These are phyloP conservation scores for Mortierella sp. DNA, from an alignment of 371 early-diverging fungal genomes.

Conservation along the genomic window DNA sequence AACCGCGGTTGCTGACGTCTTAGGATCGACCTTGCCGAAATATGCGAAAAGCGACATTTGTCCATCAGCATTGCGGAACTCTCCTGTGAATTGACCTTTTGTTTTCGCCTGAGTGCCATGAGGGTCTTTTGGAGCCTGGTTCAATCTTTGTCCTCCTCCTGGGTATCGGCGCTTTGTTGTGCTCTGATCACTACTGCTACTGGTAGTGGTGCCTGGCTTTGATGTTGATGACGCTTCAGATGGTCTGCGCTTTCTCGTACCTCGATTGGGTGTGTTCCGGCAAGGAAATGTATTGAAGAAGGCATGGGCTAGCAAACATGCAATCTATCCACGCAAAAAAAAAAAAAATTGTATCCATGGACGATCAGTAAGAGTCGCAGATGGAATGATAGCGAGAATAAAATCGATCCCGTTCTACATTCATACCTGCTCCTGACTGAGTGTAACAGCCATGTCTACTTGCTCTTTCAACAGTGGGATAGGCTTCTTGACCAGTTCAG, in stretches of 20 bases:
- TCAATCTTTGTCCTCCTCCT: constrained; percentile 12
- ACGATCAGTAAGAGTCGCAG: background rate
- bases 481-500: constrained; percentile 45
- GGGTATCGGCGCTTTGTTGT: constrained; percentile 5
- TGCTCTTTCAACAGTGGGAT: constrained; percentile 49
- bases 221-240: background rate
- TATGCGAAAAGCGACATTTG: constrained; percentile 42
- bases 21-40: constrained; percentile 28
- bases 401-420: background rate
- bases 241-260: background rate
- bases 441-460: constrained; percentile 41
- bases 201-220: too few species aligned
- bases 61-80: constrained; percentile 25
- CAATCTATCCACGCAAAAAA: too few species aligned
- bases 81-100: background rate
- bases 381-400: background rate
- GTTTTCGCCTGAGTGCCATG: constrained; percentile 8
- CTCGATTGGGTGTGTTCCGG: constrained; percentile 16
- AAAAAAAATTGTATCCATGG: background rate
- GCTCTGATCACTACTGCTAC: too few species aligned
- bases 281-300: constrained; percentile 63
- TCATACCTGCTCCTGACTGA: constrained; percentile 51
- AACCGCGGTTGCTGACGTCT: background rate
- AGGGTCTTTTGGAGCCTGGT: constrained; percentile 17
- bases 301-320: constrained; percentile 60